Percentiles rank a stretch among this genome's conserved stretches.
Evolutionary conservation across 108 stramenopile species (phyloP).

Genomic region (Cyclotella sp.): DNA sequence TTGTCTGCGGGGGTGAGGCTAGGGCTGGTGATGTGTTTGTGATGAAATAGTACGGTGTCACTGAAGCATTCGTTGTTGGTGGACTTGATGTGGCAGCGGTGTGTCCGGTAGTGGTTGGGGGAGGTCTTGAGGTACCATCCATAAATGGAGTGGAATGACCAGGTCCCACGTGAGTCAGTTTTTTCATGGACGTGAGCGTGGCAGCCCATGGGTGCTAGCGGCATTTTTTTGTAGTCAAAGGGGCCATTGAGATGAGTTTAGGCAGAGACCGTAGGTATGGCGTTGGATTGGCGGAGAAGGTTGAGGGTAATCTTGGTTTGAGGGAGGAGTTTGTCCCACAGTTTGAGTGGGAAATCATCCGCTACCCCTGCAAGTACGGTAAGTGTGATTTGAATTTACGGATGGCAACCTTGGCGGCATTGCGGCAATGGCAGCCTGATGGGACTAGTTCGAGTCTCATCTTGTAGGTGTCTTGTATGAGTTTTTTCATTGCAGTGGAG

Average conservation of each 20-base stretch:
- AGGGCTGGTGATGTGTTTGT: no score
- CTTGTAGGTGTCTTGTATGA: background rate
- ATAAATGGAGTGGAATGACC: no score
- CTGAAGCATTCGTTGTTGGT: no score
- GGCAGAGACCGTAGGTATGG: slow-evolving; percentile 51
- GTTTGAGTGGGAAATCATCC: background rate
- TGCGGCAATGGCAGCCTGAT: slow-evolving; percentile 5
- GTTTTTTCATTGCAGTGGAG: background rate
- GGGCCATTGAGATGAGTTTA: background rate
- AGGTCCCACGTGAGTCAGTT: no score
- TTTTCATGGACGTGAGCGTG: background rate
- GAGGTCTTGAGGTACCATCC: no score
- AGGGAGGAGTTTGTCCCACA: slow-evolving; percentile 9
- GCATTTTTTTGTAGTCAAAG: background rate
- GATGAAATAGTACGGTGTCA: no score
- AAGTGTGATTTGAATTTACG: slow-evolving; percentile 54
- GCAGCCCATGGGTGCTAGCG: slow-evolving; percentile 1
- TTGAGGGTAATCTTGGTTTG: slow-evolving; percentile 33
- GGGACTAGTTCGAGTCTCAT: background rate
- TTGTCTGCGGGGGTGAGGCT: no score
- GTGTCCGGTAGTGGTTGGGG: no score
- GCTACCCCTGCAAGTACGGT: slow-evolving; percentile 19
- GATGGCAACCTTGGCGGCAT: slow-evolving; percentile 30
- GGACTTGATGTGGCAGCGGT: no score
- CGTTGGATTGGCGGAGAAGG: slow-evolving; percentile 41